A percentile compares a stretch with the other conserved stretches of the same genome.
These are phyloP conservation scores for Fusarium guadeloupense DNA, from an alignment of 2,329 filamentous ascomycete genomes.

Conservation along the genomic window DNA sequence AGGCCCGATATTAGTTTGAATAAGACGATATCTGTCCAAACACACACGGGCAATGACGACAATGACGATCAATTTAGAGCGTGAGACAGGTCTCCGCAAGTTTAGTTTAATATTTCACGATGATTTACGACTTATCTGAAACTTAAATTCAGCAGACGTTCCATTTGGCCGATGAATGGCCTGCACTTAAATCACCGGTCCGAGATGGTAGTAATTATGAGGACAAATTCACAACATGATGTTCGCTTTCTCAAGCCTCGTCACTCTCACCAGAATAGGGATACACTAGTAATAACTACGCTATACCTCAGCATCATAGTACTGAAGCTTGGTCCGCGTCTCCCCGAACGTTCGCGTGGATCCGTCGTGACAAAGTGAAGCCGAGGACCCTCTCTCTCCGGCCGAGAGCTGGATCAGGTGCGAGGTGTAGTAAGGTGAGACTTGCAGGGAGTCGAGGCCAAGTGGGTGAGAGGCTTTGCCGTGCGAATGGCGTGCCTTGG, in stretches of 20 bases:
- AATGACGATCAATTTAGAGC: slow-evolving; percentile 3
- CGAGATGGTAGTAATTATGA: slow-evolving; percentile 3
- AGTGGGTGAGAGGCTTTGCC: slow-evolving; percentile 23
- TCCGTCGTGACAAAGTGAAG: slow-evolving; percentile 22
- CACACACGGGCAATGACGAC: slow-evolving; percentile 9
- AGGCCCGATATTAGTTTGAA: not conserved
- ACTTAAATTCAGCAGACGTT: not conserved
- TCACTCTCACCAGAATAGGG: not conserved
- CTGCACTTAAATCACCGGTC: not conserved
- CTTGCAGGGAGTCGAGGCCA: not conserved
- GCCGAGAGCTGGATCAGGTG: slow-evolving; percentile 30
- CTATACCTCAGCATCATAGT: slow-evolving; percentile 1
- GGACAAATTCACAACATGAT: slow-evolving; percentile 17
- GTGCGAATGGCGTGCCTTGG: slow-evolving; percentile 21
- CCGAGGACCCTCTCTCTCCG: slow-evolving; percentile 29
- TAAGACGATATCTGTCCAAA: no score
- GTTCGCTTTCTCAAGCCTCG: slow-evolving; percentile 10
- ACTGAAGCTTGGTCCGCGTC: slow-evolving; percentile 8
- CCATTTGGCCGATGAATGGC: not conserved
- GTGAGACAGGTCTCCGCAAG: not conserved
- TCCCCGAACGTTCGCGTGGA: slow-evolving; percentile 17
- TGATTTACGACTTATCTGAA: not conserved
- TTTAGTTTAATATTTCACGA: not conserved
- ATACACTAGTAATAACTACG: no score
- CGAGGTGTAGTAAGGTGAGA: slow-evolving; percentile 22